Percentiles rank a stretch among this genome's conserved stretches.
These are phyloP conservation scores for Vitis hybrid DNA, from an alignment of 177 flowering plant species.

Conservation along the genomic window DNA sequence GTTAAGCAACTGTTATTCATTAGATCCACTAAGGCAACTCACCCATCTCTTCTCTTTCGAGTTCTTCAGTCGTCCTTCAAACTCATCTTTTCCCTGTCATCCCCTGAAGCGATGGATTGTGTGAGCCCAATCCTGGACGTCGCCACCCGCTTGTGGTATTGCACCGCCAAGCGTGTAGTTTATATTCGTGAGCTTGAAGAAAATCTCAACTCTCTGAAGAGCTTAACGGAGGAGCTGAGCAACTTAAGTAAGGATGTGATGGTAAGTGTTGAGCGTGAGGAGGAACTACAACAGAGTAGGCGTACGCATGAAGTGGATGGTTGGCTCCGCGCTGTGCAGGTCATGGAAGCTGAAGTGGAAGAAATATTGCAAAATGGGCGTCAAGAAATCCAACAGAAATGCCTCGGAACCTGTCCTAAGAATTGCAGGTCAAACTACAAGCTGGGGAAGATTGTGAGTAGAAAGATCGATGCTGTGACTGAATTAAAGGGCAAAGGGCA, in stretches of 20 bases:
- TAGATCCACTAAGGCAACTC: too few species aligned
- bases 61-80: too few species aligned
- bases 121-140: too few species aligned
- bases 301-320: background rate
- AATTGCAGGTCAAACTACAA: constrained; percentile 2
- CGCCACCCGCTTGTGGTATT: too few species aligned
- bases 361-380: background rate
- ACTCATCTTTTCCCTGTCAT: too few species aligned
- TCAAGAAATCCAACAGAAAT: background rate
- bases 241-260: background rate
- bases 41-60: too few species aligned
- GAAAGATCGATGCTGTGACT: background rate
- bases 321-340: background rate
- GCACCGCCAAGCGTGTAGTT: too few species aligned
- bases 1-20: too few species aligned
- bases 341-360: background rate
- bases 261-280: background rate
- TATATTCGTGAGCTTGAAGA: background rate
- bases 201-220: background rate
- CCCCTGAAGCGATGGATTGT: too few species aligned
- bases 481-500: background rate
- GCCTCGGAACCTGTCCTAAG: background rate
- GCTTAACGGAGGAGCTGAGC: background rate
- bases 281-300: background rate
- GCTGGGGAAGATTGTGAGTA: background rate